These are phyloP conservation scores for Citrus inodora DNA, from an alignment of 345 rosid genomes.

Conservation along the genomic window DNA sequence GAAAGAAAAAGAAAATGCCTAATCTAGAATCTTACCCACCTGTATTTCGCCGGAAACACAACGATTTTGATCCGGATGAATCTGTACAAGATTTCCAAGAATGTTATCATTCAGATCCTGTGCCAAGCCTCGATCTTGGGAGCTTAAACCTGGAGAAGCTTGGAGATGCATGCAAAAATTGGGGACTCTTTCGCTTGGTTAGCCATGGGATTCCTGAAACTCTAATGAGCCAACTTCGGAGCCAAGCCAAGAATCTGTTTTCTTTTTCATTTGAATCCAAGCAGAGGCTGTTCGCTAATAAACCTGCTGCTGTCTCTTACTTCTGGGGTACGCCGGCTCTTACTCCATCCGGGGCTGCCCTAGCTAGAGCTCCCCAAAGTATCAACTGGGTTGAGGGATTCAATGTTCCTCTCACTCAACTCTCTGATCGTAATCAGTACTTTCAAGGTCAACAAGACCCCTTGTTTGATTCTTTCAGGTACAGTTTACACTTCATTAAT, in stretches of 20 bases:
- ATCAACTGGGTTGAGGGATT: slow-evolving; percentile 69
- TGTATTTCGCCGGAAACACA: slow-evolving; percentile 23
- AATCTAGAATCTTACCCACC: slow-evolving; percentile 52
- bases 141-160: slow-evolving; percentile 36
- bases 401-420: slow-evolving; percentile 49
- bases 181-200: slow-evolving; percentile 71
- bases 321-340: slow-evolving; percentile 81
- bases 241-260: slow-evolving; percentile 38
- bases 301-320: slow-evolving; percentile 47
- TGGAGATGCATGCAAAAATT: slow-evolving; percentile 48
- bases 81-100: slow-evolving; percentile 15
- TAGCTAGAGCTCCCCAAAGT: slow-evolving; percentile 26
- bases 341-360: slow-evolving; percentile 53
- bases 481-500: background rate
- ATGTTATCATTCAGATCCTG: slow-evolving; percentile 13
- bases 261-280: slow-evolving; percentile 52
- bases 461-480: slow-evolving; percentile 59
- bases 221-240: slow-evolving; percentile 38
- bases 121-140: slow-evolving; percentile 54
- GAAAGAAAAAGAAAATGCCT: slow-evolving; percentile 10
- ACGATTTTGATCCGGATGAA: slow-evolving; percentile 4
- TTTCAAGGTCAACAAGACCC: slow-evolving; percentile 22
- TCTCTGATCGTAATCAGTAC: slow-evolving; percentile 16
- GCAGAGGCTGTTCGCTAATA: slow-evolving; percentile 24
- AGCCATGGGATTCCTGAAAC: slow-evolving; percentile 59